Evolutionary conservation across 1,284 basidiomycete genomes (phyloP), one percentile per base, ranked within the genome.

Genomic region (Somion occarium): DNA sequence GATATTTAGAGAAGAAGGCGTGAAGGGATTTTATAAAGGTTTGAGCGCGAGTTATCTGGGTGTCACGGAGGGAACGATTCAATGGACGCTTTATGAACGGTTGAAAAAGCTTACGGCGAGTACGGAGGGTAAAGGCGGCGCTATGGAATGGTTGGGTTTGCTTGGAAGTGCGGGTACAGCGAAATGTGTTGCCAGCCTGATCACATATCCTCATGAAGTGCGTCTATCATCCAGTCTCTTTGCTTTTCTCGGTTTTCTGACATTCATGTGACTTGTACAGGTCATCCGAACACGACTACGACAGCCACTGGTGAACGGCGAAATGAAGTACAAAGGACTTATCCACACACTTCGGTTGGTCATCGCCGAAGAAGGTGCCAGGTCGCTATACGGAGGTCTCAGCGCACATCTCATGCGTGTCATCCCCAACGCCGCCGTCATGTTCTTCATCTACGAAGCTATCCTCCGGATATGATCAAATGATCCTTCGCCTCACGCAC

Each of bases 141-240:
- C 74, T 3, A 67, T 64, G 12, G 85, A 88, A 62, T 93, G 89
- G 86, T 57, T 76, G 0, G 88, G 87, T 2, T 93, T 95, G 80
- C 73, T 97, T 7, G 90, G 85, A 1, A 94, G 94, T 39, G 94
- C 95, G 0, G 97, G 96, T 2, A 84, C 85, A 18, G 94, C 97
- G 4, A 99, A 99, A 70, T 86, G 91, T 60, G 84, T 97, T 13
- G 95, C 95, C 0, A 93, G 85, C 59, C 69, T 97, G 45, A 92
- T 98, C 62, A 98, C 95, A 1, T 98, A 98, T 73, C 95, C 95
- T 39, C 95, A 98, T 63, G 95, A 98, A 78, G 95, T 92, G 50
- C 48, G 74, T 68, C 51, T 24, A 22, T 46, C 22, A 24, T 46
- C 39, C 20, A 12, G 11, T 30, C 25, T 13, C 52, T 25, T 22